Conservation (phyloP, 768 basidiomycete genomes). For the Crassisporium funariophilum region DNA sequence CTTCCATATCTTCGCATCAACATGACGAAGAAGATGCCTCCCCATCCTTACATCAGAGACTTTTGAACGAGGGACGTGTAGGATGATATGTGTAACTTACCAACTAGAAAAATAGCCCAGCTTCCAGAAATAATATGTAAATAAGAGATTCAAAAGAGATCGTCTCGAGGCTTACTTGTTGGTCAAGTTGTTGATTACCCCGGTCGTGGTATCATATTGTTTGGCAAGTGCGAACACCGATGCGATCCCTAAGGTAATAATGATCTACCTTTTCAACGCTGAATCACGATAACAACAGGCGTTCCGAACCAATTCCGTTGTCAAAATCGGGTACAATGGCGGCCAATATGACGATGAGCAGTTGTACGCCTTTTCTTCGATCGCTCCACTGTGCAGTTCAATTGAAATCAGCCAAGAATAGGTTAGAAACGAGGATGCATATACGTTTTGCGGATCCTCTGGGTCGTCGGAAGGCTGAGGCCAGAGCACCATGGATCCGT, state of each 20-base stretch:
- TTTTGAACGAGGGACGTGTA: no score
- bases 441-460: conserved; percentile 59
- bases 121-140: conserved; percentile 29
- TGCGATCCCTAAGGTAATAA: conserved; percentile 61
- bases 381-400: conserved; percentile 43
- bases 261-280: no score
- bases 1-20: conserved; percentile 64
- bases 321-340: conserved; percentile 70
- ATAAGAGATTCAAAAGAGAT: not conserved
- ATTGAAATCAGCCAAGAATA: not conserved
- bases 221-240: conserved; percentile 60
- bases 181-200: conserved; percentile 63
- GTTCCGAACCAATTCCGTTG: conserved; percentile 55
- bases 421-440: not conserved
- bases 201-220: conserved; percentile 55
- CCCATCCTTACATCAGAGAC: conserved; percentile 50
- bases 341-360: conserved; percentile 63
- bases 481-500: conserved; percentile 65
- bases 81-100: conserved; percentile 28
- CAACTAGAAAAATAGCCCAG: conserved; percentile 67
- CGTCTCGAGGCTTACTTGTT: conserved; percentile 42
- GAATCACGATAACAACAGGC: not conserved
- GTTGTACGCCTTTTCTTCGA: conserved; percentile 53
- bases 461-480: conserved; percentile 66
- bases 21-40: conserved; percentile 67